Conservation (phyloP, 495 filamentous ascomycete species). For the Neurospora hispaniola region DNA sequence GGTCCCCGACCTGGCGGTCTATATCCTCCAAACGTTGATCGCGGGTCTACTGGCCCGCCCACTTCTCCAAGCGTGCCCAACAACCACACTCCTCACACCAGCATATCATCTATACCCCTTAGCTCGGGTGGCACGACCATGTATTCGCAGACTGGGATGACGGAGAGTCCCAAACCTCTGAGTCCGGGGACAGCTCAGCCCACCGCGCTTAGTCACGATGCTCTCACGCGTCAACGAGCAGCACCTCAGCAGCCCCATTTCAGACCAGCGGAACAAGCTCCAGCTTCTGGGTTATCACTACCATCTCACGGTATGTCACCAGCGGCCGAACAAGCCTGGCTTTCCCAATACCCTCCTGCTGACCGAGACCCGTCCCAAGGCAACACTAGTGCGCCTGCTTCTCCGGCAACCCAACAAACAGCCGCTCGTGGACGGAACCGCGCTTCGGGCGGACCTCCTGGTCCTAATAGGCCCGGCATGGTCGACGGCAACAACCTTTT, state of each 20-base stretch:
- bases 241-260: constrained; percentile 55
- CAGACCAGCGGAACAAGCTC: constrained; percentile 17
- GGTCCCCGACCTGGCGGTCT: constrained; percentile 43
- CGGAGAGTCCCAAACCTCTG: constrained; percentile 77
- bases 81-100: constrained; percentile 37
- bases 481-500: constrained; percentile 36
- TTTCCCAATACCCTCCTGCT: constrained; percentile 36
- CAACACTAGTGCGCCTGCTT: constrained; percentile 22
- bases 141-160: constrained; percentile 62
- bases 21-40: constrained; percentile 49
- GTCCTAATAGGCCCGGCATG: constrained; percentile 13
- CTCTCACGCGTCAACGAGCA: constrained; percentile 52
- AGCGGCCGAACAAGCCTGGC: constrained; percentile 22
- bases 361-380: constrained; percentile 37
- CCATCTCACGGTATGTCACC: constrained; percentile 27
- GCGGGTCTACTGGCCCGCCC: constrained; percentile 43
- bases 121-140: constrained; percentile 45
- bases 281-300: constrained; percentile 26
- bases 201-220: constrained; percentile 48
- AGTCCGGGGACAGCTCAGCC: constrained; percentile 60
- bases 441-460: constrained; percentile 15
- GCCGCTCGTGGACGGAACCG: constrained; percentile 16
- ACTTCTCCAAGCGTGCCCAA: constrained; percentile 33
- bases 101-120: constrained; percentile 36
- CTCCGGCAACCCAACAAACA: constrained; percentile 13